Evolutionary conservation across 768 basidiomycete genomes (phyloP), one percentile per base, ranked within the genome.

Genomic region (Kwoniella heveanensis): DNA sequence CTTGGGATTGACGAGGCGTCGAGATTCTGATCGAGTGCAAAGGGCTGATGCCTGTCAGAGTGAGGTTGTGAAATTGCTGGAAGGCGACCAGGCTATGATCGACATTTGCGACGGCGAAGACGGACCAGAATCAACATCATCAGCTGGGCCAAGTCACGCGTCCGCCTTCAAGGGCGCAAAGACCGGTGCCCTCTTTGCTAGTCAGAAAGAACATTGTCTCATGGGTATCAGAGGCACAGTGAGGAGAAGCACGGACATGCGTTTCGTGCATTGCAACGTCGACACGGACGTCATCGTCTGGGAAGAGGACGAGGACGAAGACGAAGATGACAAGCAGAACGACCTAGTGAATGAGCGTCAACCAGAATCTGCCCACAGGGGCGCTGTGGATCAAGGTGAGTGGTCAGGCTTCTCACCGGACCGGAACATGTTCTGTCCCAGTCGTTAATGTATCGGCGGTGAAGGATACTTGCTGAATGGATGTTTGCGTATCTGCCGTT

Each of bases 191-290:
- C 89, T 92, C 1, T 82, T 97, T 26, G 83, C 95, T 29, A 91
- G 90, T 22, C 85, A 93, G 37, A 92, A 97, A 78, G 91, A 97
- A 70, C 95, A 98, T 74, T 97, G 94, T 79, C 81, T 98, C 53
- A 96, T 98, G 84, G 95, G 95, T 39, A 98, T 99, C 68, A 86
- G 92, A 52, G 96, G 96, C 15, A 98, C 96, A 1, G 95, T 99
- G 13, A 86, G 95, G 24, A 85, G 96, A 29, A 91, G 91, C 21
- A 94, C 90, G 1, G 96, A 99, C 77, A 89, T 88, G 64, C 91
- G 91, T 88, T 94, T 98, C 80, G 95, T 96, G 0, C 95, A 99
- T 79, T 97, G 94, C 77, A 99, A 99, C 80, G 90, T 99, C 68
- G 92, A 91, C 90, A 77, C 65, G 24, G 54, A 63, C 55, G 50